Percentiles rank a stretch among this genome's conserved stretches.
Conservation (phyloP, 352 stramenopile species). For the Globisporangium cylindrosporum region DNA sequence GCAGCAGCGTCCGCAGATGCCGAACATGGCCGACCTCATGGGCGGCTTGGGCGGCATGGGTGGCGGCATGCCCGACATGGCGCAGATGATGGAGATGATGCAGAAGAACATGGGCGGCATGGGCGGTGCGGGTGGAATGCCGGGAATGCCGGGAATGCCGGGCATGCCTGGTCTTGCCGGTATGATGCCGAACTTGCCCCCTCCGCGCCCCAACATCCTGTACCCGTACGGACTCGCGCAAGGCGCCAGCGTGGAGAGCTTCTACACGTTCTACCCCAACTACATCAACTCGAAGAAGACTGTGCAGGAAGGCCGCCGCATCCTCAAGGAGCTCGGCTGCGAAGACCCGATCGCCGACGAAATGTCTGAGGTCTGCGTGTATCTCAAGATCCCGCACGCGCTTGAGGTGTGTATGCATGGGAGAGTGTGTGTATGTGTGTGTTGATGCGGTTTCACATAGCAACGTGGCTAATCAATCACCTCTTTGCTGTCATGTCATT, state of each 20-base stretch:
- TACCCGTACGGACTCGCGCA: constrained; percentile 66
- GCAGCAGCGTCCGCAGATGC: constrained; percentile 42
- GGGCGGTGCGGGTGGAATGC: constrained; percentile 31
- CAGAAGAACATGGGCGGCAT: constrained; percentile 27
- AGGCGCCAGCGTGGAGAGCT: constrained; percentile 46
- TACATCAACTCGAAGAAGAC: constrained; percentile 86
- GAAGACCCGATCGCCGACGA: constrained; percentile 71
- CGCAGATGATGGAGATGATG: constrained; percentile 55
- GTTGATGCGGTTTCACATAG: neutral
- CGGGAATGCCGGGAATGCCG: constrained; percentile 39
- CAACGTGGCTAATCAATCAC: neutral
- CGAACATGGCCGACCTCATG: constrained; percentile 54
- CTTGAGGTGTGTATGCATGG: constrained; percentile 37
- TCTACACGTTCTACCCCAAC: constrained; percentile 84
- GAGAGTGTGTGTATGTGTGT: neutral
- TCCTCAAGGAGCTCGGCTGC: constrained; percentile 61
- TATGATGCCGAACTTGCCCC: constrained; percentile 28
- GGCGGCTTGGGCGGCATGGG: constrained; percentile 33
- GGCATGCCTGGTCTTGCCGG: constrained; percentile 42
- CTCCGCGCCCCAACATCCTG: constrained; percentile 58
- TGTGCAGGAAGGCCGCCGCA: constrained; percentile 73
- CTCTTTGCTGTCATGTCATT: no score
- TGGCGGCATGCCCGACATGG: constrained; percentile 34
- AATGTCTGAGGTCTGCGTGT: constrained; percentile 84
- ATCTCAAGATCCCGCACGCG: constrained; percentile 76